A percentile compares a stretch with the other conserved stretches of the same genome.
These are phyloP conservation scores for Cordyceps farinosa DNA, from an alignment of 2,329 filamentous ascomycete species.

Conservation along the genomic window DNA sequence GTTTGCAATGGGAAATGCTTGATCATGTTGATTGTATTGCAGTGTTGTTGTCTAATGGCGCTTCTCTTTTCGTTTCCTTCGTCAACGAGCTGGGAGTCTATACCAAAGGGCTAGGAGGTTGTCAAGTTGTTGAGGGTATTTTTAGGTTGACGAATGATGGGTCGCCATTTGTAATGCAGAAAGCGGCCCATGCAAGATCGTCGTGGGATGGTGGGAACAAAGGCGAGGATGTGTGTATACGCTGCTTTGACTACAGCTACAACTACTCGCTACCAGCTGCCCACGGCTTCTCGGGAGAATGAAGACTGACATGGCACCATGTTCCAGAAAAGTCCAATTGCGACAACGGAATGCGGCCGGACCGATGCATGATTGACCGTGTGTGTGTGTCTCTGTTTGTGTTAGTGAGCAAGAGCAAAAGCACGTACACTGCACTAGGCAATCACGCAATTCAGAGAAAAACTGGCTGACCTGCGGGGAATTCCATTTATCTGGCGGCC, in stretches of 20 bases:
- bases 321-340: neutral
- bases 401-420: neutral
- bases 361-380: neutral
- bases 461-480: slow-evolving; percentile 27
- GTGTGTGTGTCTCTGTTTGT: neutral
- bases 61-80: neutral
- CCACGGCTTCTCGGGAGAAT: too few species aligned
- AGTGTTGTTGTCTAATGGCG: too few species aligned
- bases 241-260: too few species aligned
- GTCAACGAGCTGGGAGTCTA: neutral
- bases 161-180: slow-evolving; percentile 23
- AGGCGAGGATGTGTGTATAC: neutral
- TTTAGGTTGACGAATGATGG: slow-evolving; percentile 9
- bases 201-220: neutral
- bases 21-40: too few species aligned
- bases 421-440: slow-evolving; percentile 27
- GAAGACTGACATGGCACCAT: too few species aligned
- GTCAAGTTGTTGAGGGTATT: neutral
- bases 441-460: slow-evolving; percentile 34
- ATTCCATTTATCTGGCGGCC: slow-evolving; percentile 17
- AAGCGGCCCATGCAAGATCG: slow-evolving; percentile 11
- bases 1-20: too few species aligned
- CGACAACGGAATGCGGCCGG: neutral
- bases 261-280: too few species aligned
- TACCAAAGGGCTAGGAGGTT: neutral